Evolutionary conservation across 2,329 filamentous ascomycete genomes (phyloP).

Genomic region (Calonectria pseudoreteaudii): DNA sequence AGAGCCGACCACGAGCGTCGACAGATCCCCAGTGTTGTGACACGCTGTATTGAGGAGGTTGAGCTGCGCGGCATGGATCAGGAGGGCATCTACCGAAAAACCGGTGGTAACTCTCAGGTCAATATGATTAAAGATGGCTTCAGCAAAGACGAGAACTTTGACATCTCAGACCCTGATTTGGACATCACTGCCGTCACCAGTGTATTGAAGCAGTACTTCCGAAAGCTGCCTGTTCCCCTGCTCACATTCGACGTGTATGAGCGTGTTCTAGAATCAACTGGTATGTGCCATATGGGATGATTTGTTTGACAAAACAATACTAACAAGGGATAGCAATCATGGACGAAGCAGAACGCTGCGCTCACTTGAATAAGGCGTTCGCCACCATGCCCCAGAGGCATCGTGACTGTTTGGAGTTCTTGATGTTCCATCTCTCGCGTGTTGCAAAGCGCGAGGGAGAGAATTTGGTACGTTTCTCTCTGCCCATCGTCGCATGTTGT

Average conservation of each 20-base stretch:
- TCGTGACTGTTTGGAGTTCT: conserved; percentile 89
- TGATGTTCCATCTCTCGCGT: conserved; percentile 91
- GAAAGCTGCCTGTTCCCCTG: conserved; percentile 88
- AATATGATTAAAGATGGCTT: conserved; percentile 93
- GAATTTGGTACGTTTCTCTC: conserved; percentile 74
- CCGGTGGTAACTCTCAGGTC: conserved; percentile 90
- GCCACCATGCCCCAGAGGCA: conserved; percentile 85
- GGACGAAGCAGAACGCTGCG: conserved; percentile 75
- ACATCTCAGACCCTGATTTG: conserved; percentile 92
- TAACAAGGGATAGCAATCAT: conserved; percentile 65
- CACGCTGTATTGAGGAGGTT: conserved; percentile 95
- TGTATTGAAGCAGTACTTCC: conserved; percentile 96
- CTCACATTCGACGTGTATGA: conserved; percentile 96
- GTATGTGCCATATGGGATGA: conserved; percentile 59
- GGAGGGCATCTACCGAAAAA: conserved; percentile 98
- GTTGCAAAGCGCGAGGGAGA: conserved; percentile 86
- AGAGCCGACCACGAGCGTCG: conserved; percentile 90
- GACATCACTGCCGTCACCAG: conserved; percentile 98
- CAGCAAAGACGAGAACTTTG: conserved; percentile 85
- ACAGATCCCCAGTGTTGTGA: conserved; percentile 90
- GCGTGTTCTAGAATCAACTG: conserved; percentile 81
- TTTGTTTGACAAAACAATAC: conserved; percentile 3
- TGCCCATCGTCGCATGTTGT: not conserved
- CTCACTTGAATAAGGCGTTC: conserved; percentile 79
- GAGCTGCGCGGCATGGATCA: conserved; percentile 96